Base-by-base conservation (phyloP, 495 filamentous ascomycete species). In the Xylaria scruposa region DNA sequence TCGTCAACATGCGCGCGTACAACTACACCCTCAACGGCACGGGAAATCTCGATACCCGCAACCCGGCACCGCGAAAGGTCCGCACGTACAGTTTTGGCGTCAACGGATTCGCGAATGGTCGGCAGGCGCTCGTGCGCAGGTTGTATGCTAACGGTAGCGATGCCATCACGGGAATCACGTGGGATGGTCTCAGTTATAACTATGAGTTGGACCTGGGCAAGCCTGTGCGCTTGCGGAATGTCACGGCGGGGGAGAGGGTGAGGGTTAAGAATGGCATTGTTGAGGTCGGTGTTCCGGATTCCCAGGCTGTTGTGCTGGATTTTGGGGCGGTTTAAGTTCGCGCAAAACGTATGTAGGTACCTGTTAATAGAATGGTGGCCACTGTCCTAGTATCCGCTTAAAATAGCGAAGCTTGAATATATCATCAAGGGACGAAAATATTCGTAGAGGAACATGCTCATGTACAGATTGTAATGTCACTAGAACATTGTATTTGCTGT, bases 181-280 rank as follows among this genome's bases (percentile, higher is more conserved):
- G 83, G 80, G 87, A 91, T 76, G 90, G 90, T 0, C 86, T 79
- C 79, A 90, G 86, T 56, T 93, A 91, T 72, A 88, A 91, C 70
- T 88, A 87, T 63, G 88, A 91, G 77, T 74, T 90, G 66, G 80
- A 85, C 3, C 67, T 79, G 17, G 90, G 91, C 0, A 79, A 77
- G 79, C 88, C 90, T 15, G 86, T 88, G 60, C 79, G 84, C 54
- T 67, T 91, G 80, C 68, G 58, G 0, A 91, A 91, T 77, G 85
- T 89, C 33, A 91, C 90, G 19, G 78, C 75, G 15, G 87, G 85
- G 6, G 90, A 91, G 83, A 84, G 65, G 62, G 81, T 79, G 7
- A 46, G 36, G 53, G 84, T 89, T 0, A 74, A 72, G 47, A 76
- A 79, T 71, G 88, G 88, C 12, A 70, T 44, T 40, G 77, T 90